Evolutionary conservation across 1,284 basidiomycete species (phyloP), one percentile per base, ranked within the genome.

Genomic region (Lentinula novae-zelandiae): DNA sequence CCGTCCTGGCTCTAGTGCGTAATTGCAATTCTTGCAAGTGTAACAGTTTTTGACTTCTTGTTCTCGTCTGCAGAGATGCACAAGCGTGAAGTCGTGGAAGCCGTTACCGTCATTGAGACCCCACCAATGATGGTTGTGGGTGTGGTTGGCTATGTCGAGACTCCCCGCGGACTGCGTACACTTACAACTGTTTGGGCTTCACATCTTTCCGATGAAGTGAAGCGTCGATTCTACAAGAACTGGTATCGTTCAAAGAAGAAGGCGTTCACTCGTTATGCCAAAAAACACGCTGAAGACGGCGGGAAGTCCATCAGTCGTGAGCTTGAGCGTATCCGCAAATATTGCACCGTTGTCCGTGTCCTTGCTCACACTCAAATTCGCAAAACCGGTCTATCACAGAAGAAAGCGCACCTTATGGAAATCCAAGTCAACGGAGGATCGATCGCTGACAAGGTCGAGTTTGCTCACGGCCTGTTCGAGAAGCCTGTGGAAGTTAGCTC

Each of bases 161-260:
- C 97, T 67, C 97, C 97, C 72, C 96, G 96, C 73, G 97, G 97
- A 73, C 90, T 99, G 67, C 95, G 97, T 72, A 95, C 77, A 60
- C 85, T 83, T 71, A 91, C 80, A 78, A 97, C 78, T 69, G 93
- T 86, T 73, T 98, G 80, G 95, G 93, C 80, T 67, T 95, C 81
- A 66, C 90, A 85, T 76, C 90, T 83, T 70, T 94, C 82, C 65
- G 93, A 83, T 74, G 96, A 98, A 78, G 78, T 99, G 76, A 98
- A 97, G 83, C 93, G 97, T 75, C 89, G 97, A 72, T 98, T 99
- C 92, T 98, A 98, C 92, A 98, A 96, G 88, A 99, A 98, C 89
- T 99, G 97, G 97, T 99, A 99, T 87, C 90, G 94, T 71, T 96
- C 94, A 64, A 99, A 99, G 93, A 99, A 98, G 89, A 99, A 99